Base-by-base conservation (phyloP, 306 rosid species). In the Corylus avellana region DNA sequence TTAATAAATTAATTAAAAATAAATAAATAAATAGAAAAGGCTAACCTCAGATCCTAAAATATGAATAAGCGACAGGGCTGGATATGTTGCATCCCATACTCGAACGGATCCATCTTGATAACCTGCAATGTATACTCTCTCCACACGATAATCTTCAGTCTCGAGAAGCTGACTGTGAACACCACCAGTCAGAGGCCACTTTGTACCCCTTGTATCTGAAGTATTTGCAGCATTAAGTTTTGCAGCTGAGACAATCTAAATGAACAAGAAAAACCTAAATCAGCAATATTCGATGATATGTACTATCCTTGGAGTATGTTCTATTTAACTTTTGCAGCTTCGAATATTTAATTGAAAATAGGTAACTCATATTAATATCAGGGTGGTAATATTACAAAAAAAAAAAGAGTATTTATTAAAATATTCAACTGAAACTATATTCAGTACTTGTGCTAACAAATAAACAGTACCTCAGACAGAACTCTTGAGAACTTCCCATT, bases 171-270 rank as follows among this genome's bases (percentile, higher is more conserved):
- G 88, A 79, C 86, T 82, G 77, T 92, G 93, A 81, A 92, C 84
- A 56, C 98, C 97, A 80, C 98, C 97, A 22, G 90, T 88, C 89
- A 89, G 85, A 74, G 97, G 94, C 96, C 97, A 92, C 82, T 75
- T 83, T 77, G 73, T 78, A 54, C 81, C 81, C 27, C 7, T 78
- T 47, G 61, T 74, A 47, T 20, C 82, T 76, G 81, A 85, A 88
- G 80, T 80, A 22, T 76, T 78, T 74, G 76, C 73, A 9, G 70
- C 80, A 47, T 32, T 66, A 84, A 79, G 85, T 85, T 87, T 88
- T 64, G 88, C 84, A 79, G 89, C 84, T 75, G 80, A 71, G 61
- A 82, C 71, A 77, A 86, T 79, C 97, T 93, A 84, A 81, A 85
- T 18, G 73, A 62, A 51, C 57, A 79, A 56, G 35, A 44, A 32